Evolutionary conservation across 805 yeast species (phyloP), one percentile per base, ranked within the genome.

Genomic region (Candida boidinii): DNA sequence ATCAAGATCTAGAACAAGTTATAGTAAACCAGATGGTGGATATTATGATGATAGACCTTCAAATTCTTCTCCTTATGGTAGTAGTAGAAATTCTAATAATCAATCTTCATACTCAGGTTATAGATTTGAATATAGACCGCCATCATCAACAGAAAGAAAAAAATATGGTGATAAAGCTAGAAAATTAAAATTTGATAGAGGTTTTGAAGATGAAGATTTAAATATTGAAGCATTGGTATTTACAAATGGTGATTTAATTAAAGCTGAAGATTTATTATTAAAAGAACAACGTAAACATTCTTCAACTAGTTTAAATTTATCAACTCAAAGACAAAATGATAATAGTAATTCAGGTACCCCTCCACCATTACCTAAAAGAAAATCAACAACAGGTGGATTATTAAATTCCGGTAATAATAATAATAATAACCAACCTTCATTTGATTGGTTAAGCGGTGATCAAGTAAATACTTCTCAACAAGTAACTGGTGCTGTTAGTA

Each of bases 191-290:
- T 66, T 64, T 44, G 64, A 67, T 15, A 65, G 68, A 54, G 94
- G 90, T 0, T 79, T 60, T 44, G 54, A 53, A 15, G 71, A 79
- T 50, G 61, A 64, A 26, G 81, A 78, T 42, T 58, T 68, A 21
- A 68, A 70, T 37, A 60, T 74, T 33, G 92, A 83, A 46, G 83
- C 87, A 18, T 62, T 83, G 39, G 58, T 63, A 8, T 53, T 72
- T 23, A 59, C 79, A 13, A 60, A 62, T 31, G 94, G 94, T 12
- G 72, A 75, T 47, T 47, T 79, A 9, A 67, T 67, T 25, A 43
- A 53, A 14, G 90, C 94, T 1, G 52, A 74, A 22, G 78, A 72
- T 26, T 68, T 80, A 19, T 58, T 80, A 36, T 65, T 64, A 24
- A 60, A 60, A 31, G 65, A 66, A 36, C 42, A 60, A 55, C 36